Conservation (phyloP, 2,329 filamentous ascomycete species). For the Septoria petroselini region DNA sequence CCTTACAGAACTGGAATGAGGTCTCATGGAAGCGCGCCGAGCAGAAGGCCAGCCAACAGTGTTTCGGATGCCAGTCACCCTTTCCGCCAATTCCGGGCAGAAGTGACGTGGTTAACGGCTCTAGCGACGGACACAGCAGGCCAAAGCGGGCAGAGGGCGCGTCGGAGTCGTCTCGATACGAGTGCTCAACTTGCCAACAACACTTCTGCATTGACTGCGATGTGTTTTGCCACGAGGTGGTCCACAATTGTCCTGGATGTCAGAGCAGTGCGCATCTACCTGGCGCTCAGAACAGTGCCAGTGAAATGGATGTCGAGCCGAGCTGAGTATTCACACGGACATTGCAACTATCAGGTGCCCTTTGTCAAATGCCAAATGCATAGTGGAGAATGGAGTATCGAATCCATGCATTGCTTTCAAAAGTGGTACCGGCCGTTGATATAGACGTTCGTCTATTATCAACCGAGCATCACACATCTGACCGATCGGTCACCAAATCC, state of each 20-base stretch:
- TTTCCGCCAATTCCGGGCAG: constrained; percentile 59
- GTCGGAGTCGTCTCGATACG: constrained; percentile 83
- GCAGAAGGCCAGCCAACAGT: constrained; percentile 51
- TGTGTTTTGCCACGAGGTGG: constrained; percentile 86
- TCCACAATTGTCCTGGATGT: constrained; percentile 95
- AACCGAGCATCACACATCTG: no score
- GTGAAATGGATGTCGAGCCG: constrained; percentile 4
- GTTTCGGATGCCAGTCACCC: constrained; percentile 70
- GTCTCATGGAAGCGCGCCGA: constrained; percentile 76
- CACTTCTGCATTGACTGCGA: constrained; percentile 99
- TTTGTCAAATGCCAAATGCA: no score
- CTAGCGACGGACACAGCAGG: constrained; percentile 17
- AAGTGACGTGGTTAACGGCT: constrained; percentile 24
- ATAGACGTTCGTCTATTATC: no score
- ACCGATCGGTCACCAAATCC: no score
- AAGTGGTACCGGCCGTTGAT: no score
- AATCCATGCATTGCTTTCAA: no score
- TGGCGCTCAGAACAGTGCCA: constrained; percentile 17
- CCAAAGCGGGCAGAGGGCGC: constrained; percentile 49
- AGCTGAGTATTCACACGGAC: neutral
- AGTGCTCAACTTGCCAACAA: constrained; percentile 77
- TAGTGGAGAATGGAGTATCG: no score
- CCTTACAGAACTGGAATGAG: constrained; percentile 83
- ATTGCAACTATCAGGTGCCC: no score
- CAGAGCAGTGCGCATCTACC: constrained; percentile 46